phyloP scores from a whole-genome alignment of 495 filamentous ascomycete genomes.

The Lepraria neglecta region DNA sequence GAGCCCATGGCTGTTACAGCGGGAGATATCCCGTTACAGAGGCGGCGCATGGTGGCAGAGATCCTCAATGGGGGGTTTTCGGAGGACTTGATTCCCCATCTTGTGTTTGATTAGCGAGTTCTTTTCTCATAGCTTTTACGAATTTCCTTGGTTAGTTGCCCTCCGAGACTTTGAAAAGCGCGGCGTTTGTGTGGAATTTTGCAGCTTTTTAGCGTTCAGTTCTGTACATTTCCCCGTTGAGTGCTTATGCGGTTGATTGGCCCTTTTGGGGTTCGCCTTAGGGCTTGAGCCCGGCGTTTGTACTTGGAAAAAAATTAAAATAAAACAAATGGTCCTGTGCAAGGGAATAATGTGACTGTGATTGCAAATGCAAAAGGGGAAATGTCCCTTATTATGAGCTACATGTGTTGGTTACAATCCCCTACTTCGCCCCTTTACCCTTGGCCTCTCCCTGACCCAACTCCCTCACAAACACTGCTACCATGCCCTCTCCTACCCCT shows the following conservation, averaged over 20 bases:
- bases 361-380: too few relatives aligned
- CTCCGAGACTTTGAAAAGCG: too few relatives aligned
- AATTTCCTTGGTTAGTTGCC: neutral
- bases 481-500: constrained; percentile 58
- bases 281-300: neutral
- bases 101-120: constrained; percentile 15
- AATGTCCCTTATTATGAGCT: too few relatives aligned
- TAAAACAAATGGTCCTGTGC: too few relatives aligned
- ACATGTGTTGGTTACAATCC: too few relatives aligned
- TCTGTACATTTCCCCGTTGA: too few relatives aligned
- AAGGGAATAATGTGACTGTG: too few relatives aligned
- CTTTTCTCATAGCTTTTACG: neutral
- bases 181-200: too few relatives aligned
- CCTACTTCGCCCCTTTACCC: too few relatives aligned
- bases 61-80: constrained; percentile 60
- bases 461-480: constrained; percentile 75
- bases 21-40: constrained; percentile 51
- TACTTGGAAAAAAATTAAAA: neutral
- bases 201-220: too few relatives aligned
- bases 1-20: constrained; percentile 54
- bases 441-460: constrained; percentile 82
- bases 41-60: constrained; percentile 61
- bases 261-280: too few relatives aligned
- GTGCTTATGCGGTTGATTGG: too few relatives aligned
- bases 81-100: constrained; percentile 22